A percentile compares a stretch with the other conserved stretches of the same genome.
Conservation (phyloP, 2,329 filamentous ascomycete genomes). For the Hypoxylon sp. region DNA sequence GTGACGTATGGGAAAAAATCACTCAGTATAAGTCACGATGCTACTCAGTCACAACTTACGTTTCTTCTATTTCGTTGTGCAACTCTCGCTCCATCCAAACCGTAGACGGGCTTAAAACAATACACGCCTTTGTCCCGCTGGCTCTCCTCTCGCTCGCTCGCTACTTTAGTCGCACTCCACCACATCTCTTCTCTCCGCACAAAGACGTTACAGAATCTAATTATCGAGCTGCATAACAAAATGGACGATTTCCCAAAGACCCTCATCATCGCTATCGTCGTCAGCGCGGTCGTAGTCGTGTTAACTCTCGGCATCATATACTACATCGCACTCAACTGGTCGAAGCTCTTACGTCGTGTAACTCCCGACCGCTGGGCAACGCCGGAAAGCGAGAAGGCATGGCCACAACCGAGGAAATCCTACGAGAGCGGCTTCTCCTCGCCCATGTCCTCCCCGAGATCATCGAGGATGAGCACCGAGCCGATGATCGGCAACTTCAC, state of each 20-base stretch:
- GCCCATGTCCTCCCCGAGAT: slow-evolving; percentile 33
- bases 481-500: slow-evolving; percentile 27
- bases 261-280: slow-evolving; percentile 42
- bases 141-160: slow-evolving; percentile 4
- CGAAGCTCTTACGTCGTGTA: slow-evolving; percentile 25
- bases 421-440: slow-evolving; percentile 33
- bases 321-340: slow-evolving; percentile 43
- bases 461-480: slow-evolving; percentile 36
- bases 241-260: slow-evolving; percentile 43
- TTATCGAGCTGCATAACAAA: slow-evolving; percentile 13
- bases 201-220: slow-evolving; percentile 2
- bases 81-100: slow-evolving; percentile 15
- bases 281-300: slow-evolving; percentile 31
- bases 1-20: slow-evolving; percentile 42
- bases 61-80: slow-evolving; percentile 14
- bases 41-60: background rate
- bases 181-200: slow-evolving; percentile 5
- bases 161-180: background rate
- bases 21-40: slow-evolving; percentile 39
- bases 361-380: slow-evolving; percentile 29
- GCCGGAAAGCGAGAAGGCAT: slow-evolving; percentile 41
- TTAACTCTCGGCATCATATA: slow-evolving; percentile 28
- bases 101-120: slow-evolving; percentile 1
- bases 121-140: slow-evolving; percentile 2
- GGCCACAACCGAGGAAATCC: slow-evolving; percentile 40